Conservation (phyloP, 176 grass and related monocot species). For the barley (Hordeum vulgare) region MorexV3_pseudomolecules_assembly NC_058519.1:67360165-67360664, state of each 20-base stretch:
- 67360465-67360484: conserved; percentile 97
- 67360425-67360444: conserved; percentile 94
- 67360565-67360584: background rate
- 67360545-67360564: conserved; percentile 74
- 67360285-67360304: conserved; percentile 27
- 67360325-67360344: background rate
- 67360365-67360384: background rate
- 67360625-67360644: background rate
- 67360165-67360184: background rate
- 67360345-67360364: background rate
- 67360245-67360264: conserved; percentile 79
- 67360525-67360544: conserved; percentile 97
- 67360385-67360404: background rate
- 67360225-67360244: conserved; percentile 51
- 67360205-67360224: conserved; percentile 77
- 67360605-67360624: background rate
- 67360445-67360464: conserved; percentile 87
- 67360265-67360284: conserved; percentile 70
- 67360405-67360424: conserved; percentile 90
- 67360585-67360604: background rate
- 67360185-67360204: conserved; percentile 13
- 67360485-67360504: conserved; percentile 81
- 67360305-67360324: background rate
- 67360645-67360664: background rate
- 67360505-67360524: conserved; percentile 95